Conservation (phyloP, 441 rosid species). For the Adansonia rubrostipa region DNA sequence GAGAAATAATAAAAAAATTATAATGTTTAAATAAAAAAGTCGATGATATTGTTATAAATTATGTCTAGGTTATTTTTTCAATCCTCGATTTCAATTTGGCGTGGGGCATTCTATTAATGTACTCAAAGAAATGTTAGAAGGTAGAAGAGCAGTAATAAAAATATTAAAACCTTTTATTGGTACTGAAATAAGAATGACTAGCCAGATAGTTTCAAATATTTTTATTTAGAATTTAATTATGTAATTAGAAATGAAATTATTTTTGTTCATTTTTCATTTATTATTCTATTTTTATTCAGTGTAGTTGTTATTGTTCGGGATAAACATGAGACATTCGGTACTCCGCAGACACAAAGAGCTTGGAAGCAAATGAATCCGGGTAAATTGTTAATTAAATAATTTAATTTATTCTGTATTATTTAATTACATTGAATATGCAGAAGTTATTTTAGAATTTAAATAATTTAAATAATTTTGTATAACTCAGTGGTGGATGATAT, state of each 20-base stretch:
- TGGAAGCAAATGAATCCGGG: conserved; percentile 7
- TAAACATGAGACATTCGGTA: not conserved
- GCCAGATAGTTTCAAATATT: not conserved
- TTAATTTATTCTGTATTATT: not conserved
- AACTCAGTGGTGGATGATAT: not conserved
- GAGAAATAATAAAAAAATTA: too few relatives aligned
- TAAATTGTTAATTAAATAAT: conserved; percentile 5
- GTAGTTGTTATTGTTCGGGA: not conserved
- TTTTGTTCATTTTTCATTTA: not conserved
- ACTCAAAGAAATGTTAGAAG: not conserved
- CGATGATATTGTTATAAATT: not conserved
- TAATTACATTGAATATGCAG: not conserved
- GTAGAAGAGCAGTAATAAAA: not conserved
- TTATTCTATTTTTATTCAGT: not conserved
- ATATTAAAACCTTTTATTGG: not conserved
- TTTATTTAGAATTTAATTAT: not conserved
- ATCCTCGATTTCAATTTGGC: not conserved
- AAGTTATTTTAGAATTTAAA: not conserved
- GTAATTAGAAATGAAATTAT: not conserved
- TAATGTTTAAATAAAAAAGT: too few relatives aligned
- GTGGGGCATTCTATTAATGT: not conserved
- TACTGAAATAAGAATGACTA: not conserved
- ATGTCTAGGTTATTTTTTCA: not conserved
- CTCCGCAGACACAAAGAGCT: not conserved
- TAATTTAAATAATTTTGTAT: not conserved